phyloP scores from a whole-genome alignment of 2,329 filamentous ascomycete species.

The Drechslera avenae region DNA sequence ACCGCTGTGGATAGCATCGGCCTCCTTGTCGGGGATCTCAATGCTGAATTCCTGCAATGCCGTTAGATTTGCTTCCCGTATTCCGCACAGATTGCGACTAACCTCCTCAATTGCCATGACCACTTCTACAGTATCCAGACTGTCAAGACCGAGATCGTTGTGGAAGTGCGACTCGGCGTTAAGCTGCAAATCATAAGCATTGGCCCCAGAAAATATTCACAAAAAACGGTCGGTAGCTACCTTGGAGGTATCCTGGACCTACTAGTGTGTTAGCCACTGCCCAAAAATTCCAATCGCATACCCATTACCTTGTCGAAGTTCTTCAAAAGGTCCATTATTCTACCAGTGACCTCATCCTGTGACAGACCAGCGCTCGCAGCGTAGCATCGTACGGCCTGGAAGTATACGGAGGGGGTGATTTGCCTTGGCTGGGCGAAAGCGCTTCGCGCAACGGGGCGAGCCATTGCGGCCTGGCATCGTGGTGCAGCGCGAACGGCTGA shows the following conservation, averaged over 20 bases:
- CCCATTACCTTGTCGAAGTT: conserved; percentile 91
- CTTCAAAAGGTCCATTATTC: conserved; percentile 90
- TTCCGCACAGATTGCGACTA: conserved; percentile 33
- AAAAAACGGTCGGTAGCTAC: conserved; percentile 45
- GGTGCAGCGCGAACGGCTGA: conserved; percentile 51
- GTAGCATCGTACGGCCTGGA: conserved; percentile 80
- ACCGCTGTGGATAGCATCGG: conserved; percentile 92
- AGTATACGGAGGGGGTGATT: conserved; percentile 65
- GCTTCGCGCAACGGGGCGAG: conserved; percentile 65
- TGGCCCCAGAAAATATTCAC: neutral
- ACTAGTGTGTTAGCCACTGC: conserved; percentile 36
- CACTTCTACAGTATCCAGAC: conserved; percentile 97
- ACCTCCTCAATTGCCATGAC: conserved; percentile 99
- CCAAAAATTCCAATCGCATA: conserved; percentile 15
- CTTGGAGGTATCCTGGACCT: conserved; percentile 68
- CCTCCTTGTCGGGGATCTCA: conserved; percentile 97
- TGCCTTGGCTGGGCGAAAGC: conserved; percentile 66
- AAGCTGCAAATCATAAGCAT: conserved; percentile 64
- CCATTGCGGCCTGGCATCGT: conserved; percentile 55
- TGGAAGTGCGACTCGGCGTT: conserved; percentile 85
- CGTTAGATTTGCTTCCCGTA: conserved; percentile 19
- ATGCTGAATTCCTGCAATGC: conserved; percentile 75
- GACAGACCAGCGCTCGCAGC: conserved; percentile 78
- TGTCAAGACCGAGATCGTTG: conserved; percentile 96
- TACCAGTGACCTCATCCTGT: conserved; percentile 84